phyloP scores from a whole-genome alignment of 768 basidiomycete species.

The Macrolepiota dolichaula region DNA sequence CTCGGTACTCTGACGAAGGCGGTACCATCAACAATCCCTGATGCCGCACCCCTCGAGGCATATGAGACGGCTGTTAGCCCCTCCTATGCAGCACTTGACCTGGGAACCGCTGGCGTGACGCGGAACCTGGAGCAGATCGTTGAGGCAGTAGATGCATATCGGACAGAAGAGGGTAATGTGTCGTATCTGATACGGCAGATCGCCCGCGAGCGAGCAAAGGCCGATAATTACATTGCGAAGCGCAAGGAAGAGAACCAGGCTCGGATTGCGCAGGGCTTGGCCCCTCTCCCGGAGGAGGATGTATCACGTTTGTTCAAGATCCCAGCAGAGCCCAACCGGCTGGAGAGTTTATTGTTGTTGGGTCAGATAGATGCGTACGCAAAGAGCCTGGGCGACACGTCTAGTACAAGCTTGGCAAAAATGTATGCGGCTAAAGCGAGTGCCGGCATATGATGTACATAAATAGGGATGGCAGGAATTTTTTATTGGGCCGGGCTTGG shows the following conservation, averaged over 20 bases:
- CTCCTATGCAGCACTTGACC: slow-evolving; percentile 67
- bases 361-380: slow-evolving; percentile 88
- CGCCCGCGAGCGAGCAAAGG: slow-evolving; percentile 75
- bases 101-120: slow-evolving; percentile 66
- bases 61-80: slow-evolving; percentile 45
- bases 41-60: slow-evolving; percentile 34
- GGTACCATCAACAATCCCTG: slow-evolving; percentile 32
- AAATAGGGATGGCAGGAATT: not conserved
- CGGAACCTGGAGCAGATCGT: slow-evolving; percentile 81
- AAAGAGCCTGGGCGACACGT: slow-evolving; percentile 66
- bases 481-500: not conserved
- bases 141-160: slow-evolving; percentile 81
- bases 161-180: slow-evolving; percentile 89
- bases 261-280: slow-evolving; percentile 78
- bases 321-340: slow-evolving; percentile 80
- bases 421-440: slow-evolving; percentile 65
- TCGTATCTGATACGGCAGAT: slow-evolving; percentile 88
- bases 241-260: slow-evolving; percentile 85
- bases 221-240: slow-evolving; percentile 78
- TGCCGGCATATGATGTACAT: slow-evolving; percentile 12
- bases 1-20: slow-evolving; percentile 58
- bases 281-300: slow-evolving; percentile 86
- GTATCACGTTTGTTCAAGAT: slow-evolving; percentile 83
- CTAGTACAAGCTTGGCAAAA: slow-evolving; percentile 70
- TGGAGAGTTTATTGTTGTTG: slow-evolving; percentile 82